Conservation (phyloP, 2,329 filamentous ascomycete species). For the Colletotrichum spinosum region DNA sequence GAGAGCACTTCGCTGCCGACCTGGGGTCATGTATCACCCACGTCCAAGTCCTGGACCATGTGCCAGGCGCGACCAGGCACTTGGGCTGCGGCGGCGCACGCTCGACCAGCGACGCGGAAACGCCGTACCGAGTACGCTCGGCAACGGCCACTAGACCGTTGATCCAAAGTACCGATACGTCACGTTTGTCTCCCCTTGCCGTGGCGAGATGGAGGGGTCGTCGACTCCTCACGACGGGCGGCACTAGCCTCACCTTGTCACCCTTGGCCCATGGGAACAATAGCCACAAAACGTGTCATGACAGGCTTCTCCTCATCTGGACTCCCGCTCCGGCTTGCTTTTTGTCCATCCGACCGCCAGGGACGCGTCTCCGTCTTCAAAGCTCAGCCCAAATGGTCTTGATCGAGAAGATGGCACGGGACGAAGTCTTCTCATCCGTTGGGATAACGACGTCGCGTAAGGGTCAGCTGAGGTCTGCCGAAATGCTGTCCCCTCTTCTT, state of each 20-base stretch:
- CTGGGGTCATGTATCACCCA: constrained; percentile 35
- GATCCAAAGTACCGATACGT: constrained; percentile 9
- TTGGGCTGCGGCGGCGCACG: constrained; percentile 16
- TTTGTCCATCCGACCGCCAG: neutral
- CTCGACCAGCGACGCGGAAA: constrained; percentile 26
- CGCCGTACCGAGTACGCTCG: constrained; percentile 24
- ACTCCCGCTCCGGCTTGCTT: neutral
- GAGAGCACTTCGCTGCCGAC: constrained; percentile 28
- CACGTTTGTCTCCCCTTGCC: neutral
- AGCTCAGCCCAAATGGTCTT: too few species aligned
- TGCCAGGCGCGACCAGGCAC: constrained; percentile 35
- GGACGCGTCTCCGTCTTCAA: too few species aligned
- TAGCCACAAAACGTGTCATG: constrained; percentile 3
- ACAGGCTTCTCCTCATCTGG: constrained; percentile 21
- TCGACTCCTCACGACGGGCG: constrained; percentile 18
- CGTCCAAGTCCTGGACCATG: constrained; percentile 1
- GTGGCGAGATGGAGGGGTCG: constrained; percentile 18
- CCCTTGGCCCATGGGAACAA: constrained; percentile 27
- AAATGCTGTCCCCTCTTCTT: neutral
- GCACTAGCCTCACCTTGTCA: constrained; percentile 24
- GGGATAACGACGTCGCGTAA: too few species aligned
- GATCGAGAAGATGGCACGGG: too few species aligned
- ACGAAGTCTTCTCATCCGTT: neutral
- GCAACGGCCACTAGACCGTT: neutral
- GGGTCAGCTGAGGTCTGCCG: too few species aligned